Base-by-base conservation (phyloP, 352 stramenopile species). In the Halophytophthora batemanensis region DNA sequence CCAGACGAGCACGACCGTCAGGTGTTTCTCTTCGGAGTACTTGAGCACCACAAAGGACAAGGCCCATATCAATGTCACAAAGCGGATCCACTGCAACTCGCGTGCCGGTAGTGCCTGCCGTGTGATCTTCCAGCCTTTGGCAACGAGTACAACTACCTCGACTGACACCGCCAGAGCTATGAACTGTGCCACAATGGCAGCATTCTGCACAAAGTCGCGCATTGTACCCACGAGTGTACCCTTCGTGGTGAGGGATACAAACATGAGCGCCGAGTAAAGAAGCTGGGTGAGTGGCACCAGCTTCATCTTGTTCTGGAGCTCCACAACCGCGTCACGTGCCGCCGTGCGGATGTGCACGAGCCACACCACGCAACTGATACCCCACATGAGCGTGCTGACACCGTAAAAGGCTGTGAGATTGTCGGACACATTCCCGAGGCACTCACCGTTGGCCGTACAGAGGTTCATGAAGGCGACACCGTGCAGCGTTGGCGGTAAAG, bases 81-180 rank as follows among this genome's bases (percentile, higher is more conserved):
- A 74, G 33, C 74, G 74, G 35, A 86, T 72, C 69, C 78, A 82
- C 49, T 82, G 71, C 18, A 69, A 31, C 38, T 86, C 77, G 39
- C 73, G 72, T 6, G 45, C 18, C 2, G 67, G 63, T 2, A 88
- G 52, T n/a, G 66, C 44, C 6, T 50, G 53, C 0, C 77, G 72
- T 10, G 74, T 88, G 56, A 88, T 86, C 50, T 88, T 76, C 77
- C 77, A 88, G 17, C 77, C 77, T 42, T 86, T 86, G 10, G 77
- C 74, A 7, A 86, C 70, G 28, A 86, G 29, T n/a, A 86, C 46
- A 3, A 86, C 25, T 17, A 78, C 50, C 42, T 86, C 74, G 6
- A 62, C 70, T 3, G 74, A 66, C 22, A 81, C 63, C 0, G 74
- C 66, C 0, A 86, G 45, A n/a, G 71, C 69, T 8, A 67, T 59